Percentiles rank a stretch among this genome's conserved stretches.
phyloP scores from a whole-genome alignment of 331 rosid genomes.

The Malus hybrid region DNA sequence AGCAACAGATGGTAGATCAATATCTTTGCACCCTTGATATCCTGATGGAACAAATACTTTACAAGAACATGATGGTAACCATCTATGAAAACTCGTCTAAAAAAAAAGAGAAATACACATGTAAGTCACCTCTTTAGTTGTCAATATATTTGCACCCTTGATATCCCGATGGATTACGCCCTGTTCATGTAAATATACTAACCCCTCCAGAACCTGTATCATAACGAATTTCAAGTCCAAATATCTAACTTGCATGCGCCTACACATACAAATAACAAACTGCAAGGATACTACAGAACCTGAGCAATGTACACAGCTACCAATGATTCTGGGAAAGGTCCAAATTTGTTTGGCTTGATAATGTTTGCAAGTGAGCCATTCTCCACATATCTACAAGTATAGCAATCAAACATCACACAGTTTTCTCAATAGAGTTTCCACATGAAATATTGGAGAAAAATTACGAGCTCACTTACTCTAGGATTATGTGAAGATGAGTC shows the following conservation, averaged over 20 bases:
- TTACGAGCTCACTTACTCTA: conserved; percentile 61
- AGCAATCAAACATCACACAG: conserved; percentile 8
- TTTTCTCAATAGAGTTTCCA: conserved; percentile 4
- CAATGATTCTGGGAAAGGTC: conserved; percentile 96
- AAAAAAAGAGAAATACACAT: neutral
- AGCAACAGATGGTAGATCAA: conserved; percentile 18
- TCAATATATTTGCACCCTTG: conserved; percentile 97
- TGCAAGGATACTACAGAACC: conserved; percentile 38
- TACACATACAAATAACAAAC: conserved; percentile 1
- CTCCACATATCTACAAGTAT: conserved; percentile 73
- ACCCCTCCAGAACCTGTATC: conserved; percentile 94
- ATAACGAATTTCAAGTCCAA: conserved; percentile 9
- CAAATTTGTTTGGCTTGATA: conserved; percentile 98
- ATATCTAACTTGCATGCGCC: neutral
- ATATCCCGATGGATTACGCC: conserved; percentile 99
- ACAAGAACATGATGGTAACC: neutral
- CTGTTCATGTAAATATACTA: conserved; percentile 97
- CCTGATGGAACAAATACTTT: conserved; percentile 49
- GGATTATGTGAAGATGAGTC: conserved; percentile 92
- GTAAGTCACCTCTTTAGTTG: conserved; percentile 81
- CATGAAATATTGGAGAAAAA: conserved; percentile 8
- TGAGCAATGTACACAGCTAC: conserved; percentile 96
- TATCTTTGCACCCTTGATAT: conserved; percentile 97
- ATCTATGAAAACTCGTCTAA: neutral
- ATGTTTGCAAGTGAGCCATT: conserved; percentile 97